Percentiles rank a stretch among this genome's conserved stretches.
phyloP scores from a whole-genome alignment of 75 land plant genomes.

The Cryptomeria japonica region DNA sequence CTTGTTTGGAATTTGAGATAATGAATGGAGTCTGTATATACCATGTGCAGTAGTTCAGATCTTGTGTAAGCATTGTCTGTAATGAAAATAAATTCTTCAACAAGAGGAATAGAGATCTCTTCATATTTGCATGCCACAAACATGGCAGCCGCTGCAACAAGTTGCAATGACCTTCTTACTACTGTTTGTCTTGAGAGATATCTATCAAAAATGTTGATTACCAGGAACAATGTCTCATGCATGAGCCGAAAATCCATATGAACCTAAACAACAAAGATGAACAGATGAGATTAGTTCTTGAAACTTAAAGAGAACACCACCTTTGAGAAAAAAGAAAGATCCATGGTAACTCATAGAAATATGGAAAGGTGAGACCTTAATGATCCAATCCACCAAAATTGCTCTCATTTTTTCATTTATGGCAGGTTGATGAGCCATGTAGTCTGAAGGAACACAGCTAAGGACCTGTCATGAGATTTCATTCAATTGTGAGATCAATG shows the following conservation, averaged over 20 bases:
- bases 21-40: constrained; percentile 5
- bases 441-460: constrained; percentile 48
- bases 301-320: not conserved
- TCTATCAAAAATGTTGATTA: constrained; percentile 41
- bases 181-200: constrained; percentile 27
- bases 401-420: constrained; percentile 54
- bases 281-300: not conserved
- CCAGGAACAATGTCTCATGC: constrained; percentile 43
- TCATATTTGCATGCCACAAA: constrained; percentile 49
- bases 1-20: not conserved
- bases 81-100: constrained; percentile 28
- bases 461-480: constrained; percentile 16
- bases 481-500: not conserved
- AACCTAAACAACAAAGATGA: constrained; percentile 18
- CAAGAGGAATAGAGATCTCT: constrained; percentile 40
- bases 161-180: constrained; percentile 37
- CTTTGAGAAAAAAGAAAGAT: not conserved
- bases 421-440: constrained; percentile 39
- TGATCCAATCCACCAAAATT: constrained; percentile 48
- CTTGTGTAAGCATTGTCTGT: constrained; percentile 42
- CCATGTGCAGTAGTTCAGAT: constrained; percentile 32
- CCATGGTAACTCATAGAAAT: not conserved
- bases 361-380: constrained; percentile 31
- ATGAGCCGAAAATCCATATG: constrained; percentile 46
- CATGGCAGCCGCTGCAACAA: constrained; percentile 46